Evolutionary conservation across 139 green algal genomes (phyloP).

Genomic region (Mychonastes homosphaera): DNA sequence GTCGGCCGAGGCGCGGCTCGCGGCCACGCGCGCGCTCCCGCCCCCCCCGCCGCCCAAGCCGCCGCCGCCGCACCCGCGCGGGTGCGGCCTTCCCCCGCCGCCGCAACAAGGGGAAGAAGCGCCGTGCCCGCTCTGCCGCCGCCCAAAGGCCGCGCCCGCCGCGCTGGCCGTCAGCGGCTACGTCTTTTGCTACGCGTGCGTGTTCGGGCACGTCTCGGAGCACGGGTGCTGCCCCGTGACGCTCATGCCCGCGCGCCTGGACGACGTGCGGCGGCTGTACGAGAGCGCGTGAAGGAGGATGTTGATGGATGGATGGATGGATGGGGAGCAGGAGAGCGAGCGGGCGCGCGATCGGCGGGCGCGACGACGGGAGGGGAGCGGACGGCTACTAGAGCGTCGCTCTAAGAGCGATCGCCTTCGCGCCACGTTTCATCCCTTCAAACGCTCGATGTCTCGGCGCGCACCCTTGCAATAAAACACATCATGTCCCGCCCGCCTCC

Average conservation of each 20-base stretch:
- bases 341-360: too few species aligned
- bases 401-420: too few species aligned
- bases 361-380: too few species aligned
- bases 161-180: slow-evolving; percentile 68
- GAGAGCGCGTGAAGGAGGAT: too few species aligned
- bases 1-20: slow-evolving; percentile 62
- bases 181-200: slow-evolving; percentile 88
- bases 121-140: slow-evolving; percentile 67
- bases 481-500: too few species aligned
- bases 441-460: too few species aligned
- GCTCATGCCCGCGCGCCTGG: slow-evolving; percentile 35
- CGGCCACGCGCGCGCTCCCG: slow-evolving; percentile 30
- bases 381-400: too few species aligned
- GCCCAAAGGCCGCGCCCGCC: slow-evolving; percentile 45
- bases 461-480: too few species aligned
- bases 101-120: slow-evolving; percentile 41
- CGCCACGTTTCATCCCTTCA: too few species aligned
- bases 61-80: slow-evolving; percentile 30
- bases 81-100: slow-evolving; percentile 57
- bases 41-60: slow-evolving; percentile 45
- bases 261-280: slow-evolving; percentile 72
- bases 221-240: slow-evolving; percentile 70
- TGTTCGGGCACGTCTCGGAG: slow-evolving; percentile 49
- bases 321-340: too few species aligned
- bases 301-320: too few species aligned